Evolutionary conservation across 805 yeast species (phyloP), one percentile per base, ranked within the genome.

Genomic region (Sugiyamaella marilandica): DNA sequence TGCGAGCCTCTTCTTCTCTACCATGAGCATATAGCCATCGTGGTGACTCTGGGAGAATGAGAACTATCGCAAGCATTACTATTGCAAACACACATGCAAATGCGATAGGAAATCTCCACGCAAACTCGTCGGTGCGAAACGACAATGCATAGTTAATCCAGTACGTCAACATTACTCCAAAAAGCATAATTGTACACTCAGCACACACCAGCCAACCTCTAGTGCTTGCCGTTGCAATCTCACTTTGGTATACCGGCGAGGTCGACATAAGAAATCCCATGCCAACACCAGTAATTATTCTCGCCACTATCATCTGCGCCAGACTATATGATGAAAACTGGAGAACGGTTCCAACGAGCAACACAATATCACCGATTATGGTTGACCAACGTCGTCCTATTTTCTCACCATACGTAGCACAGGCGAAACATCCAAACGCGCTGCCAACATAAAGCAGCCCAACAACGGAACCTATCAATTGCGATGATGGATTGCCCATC

Each of bases 381-480:
- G 45, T 43, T 5, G 41, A 21, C 45, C 45, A 49, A 8, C 52
- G 39, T 10, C 52, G 47, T 16, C 52, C 52, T 5, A 50, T 26
- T 34, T n/a, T 31, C n/a, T 50, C 52, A 18, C 52, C 52, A 47
- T 79, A 74, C 34, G 84, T 62, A 8, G 91, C 87, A 57, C 92
- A 91, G 59, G 78, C 73, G 74, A 85, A 82, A 70, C 90, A 84
- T 45, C 92, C 95, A 43, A 85, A 62, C 35, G 86, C 91, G 2
- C 79, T 78, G 1, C 79, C 79, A 24, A 75, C 70, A 62, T 85
- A 85, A 33, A 68, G 62, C 1, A 71, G 50, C 9, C 69, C 66
- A 34, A 67, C 84, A n/a, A 85, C 87, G 72, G 90, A 90, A 70
- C 83, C 89, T 48, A 73, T 64, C n/a, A 55, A 54, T 32, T 55